A percentile compares a stretch with the other conserved stretches of the same genome.
phyloP scores from a whole-genome alignment of 2,329 filamentous ascomycete species.

The Ambrosiella beaveri region DNA sequence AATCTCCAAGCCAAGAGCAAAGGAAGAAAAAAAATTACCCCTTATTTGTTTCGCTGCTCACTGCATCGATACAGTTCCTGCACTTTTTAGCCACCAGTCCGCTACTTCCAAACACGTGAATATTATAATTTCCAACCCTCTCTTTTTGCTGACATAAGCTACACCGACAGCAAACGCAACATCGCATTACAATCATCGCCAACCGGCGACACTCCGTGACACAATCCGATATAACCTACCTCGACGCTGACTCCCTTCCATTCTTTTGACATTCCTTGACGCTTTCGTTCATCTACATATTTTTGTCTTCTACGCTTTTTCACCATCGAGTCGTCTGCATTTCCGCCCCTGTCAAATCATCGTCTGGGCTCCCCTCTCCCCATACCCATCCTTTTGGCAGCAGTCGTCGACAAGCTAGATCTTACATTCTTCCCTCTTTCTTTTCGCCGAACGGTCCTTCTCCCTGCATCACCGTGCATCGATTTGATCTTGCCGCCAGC shows the following conservation, averaged over 20 bases:
- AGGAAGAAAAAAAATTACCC: too few relatives aligned
- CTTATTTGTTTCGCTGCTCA: too few relatives aligned
- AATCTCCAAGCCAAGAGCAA: too few relatives aligned
- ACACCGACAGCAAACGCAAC: not conserved
- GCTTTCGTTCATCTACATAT: too few relatives aligned
- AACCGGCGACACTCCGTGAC: not conserved
- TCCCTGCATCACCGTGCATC: not conserved
- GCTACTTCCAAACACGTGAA: not conserved
- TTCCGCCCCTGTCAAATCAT: not conserved
- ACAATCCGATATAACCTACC: not conserved
- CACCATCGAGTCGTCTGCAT: not conserved
- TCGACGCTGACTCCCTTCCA: not conserved
- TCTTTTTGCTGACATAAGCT: not conserved
- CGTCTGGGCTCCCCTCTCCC: not conserved
- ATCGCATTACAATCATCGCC: not conserved
- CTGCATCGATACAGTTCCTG: not conserved
- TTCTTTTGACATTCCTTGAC: not conserved
- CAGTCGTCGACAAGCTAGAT: not conserved
- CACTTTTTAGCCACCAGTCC: not conserved
- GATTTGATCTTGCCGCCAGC: not conserved
- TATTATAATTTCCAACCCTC: not conserved
- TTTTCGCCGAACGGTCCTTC: not conserved
- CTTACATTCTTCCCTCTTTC: not conserved
- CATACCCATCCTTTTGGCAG: not conserved
- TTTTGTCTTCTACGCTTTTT: not conserved